Evolutionary conservation across 2,329 filamentous ascomycete genomes (phyloP).

Genomic region (Fusarium austroafricanum): DNA sequence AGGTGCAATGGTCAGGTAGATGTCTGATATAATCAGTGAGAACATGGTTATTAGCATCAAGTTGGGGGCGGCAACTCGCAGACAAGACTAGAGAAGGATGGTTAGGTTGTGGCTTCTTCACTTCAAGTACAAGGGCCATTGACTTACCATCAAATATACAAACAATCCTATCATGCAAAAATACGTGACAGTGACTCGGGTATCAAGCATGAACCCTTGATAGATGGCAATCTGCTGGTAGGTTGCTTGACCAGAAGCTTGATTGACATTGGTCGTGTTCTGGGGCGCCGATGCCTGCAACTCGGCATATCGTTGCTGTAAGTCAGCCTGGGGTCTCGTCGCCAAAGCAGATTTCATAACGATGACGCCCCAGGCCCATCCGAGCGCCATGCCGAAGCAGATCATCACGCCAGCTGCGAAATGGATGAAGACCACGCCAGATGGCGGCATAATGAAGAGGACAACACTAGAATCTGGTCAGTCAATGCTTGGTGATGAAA

Average conservation of each 20-base stretch:
- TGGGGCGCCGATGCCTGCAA: conserved; percentile 25
- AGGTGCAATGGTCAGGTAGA: conserved; percentile 7
- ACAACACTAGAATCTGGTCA: conserved; percentile 26
- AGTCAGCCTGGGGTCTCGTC: conserved; percentile 27
- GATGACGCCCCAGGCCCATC: conserved; percentile 36
- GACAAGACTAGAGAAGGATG: not conserved
- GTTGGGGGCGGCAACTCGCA: conserved; percentile 20
- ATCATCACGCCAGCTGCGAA: conserved; percentile 29
- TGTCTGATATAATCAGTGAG: conserved; percentile 12
- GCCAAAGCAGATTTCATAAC: conserved; percentile 38
- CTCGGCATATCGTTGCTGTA: conserved; percentile 17
- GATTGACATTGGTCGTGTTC: conserved; percentile 30
- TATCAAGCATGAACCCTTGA: conserved; percentile 34
- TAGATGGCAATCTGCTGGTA: conserved; percentile 27
- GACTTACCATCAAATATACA: conserved; percentile 26
- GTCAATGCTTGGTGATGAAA: rapidly evolving
- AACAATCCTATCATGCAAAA: conserved; percentile 38
- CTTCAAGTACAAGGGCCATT: rapidly evolving
- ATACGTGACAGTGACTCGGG: conserved; percentile 30
- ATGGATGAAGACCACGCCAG: conserved; percentile 39
- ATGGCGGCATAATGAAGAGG: conserved; percentile 37
- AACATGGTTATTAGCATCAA: conserved; percentile 12
- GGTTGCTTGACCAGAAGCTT: conserved; percentile 18
- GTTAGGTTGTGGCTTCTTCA: not conserved
- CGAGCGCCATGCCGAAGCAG: conserved; percentile 22